Evolutionary conservation across 2,329 filamentous ascomycete genomes (phyloP).

Genomic region (Aspergillus quadricinctus): DNA sequence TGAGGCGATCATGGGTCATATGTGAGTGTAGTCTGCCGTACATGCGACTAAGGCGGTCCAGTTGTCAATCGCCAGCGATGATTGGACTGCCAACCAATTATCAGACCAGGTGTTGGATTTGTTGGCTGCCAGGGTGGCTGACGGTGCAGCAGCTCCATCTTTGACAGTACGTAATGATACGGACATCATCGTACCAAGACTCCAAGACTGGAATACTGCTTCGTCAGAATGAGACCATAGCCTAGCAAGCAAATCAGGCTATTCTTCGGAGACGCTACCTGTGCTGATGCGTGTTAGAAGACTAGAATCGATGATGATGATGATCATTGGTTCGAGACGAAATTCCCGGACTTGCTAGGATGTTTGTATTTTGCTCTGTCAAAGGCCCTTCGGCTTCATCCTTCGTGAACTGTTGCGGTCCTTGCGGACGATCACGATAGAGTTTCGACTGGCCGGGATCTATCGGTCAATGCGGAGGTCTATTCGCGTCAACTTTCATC

Average conservation of each 20-base stretch:
- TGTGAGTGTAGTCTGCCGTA: neutral
- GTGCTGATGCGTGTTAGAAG: neutral
- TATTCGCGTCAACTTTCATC: neutral
- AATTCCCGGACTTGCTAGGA: neutral
- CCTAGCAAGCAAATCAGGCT: neutral
- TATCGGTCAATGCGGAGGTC: neutral
- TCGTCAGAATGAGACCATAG: neutral
- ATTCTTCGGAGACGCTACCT: neutral
- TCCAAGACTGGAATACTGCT: neutral
- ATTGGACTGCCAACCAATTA: constrained; percentile 6
- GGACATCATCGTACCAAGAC: constrained; percentile 6
- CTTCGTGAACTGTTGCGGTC: no score
- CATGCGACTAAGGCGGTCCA: neutral
- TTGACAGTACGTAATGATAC: neutral
- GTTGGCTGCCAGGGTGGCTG: constrained; percentile 18
- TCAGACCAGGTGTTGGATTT: constrained; percentile 15
- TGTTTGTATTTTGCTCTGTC: neutral
- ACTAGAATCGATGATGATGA: neutral
- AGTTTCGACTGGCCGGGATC: constrained; percentile 2
- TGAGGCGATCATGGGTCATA: neutral
- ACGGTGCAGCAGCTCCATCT: constrained; percentile 19
- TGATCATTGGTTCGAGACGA: neutral
- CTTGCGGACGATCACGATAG: neutral
- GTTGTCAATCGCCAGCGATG: constrained; percentile 9
- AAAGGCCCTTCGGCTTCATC: neutral